Conservation (phyloP, 2,329 filamentous ascomycete genomes). For the Lojkania enalia region DNA sequence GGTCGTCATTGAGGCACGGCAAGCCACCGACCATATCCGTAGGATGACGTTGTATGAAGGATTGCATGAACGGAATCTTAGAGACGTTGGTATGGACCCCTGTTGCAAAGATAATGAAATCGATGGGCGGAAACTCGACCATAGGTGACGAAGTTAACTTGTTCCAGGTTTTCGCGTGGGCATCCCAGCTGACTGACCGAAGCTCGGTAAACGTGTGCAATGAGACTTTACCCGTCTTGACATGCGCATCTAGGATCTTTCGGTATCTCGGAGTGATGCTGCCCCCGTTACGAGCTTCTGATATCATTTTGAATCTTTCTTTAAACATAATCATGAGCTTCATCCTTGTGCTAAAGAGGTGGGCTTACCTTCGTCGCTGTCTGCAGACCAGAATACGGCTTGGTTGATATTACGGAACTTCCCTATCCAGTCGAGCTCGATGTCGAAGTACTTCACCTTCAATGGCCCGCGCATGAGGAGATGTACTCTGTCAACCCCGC, state of each 20-base stretch:
- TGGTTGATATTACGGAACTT: constrained; percentile 81
- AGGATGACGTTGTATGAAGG: constrained; percentile 62
- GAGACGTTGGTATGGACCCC: constrained; percentile 68
- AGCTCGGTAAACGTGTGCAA: constrained; percentile 64
- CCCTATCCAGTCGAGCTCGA: constrained; percentile 76
- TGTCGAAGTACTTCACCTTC: constrained; percentile 76
- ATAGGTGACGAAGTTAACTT: constrained; percentile 53
- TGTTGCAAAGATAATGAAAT: constrained; percentile 78
- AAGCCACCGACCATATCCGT: constrained; percentile 67
- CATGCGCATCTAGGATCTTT: constrained; percentile 67
- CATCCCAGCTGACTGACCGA: constrained; percentile 55
- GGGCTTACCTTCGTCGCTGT: constrained; percentile 71
- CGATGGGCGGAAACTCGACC: constrained; percentile 55
- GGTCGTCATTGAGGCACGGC: constrained; percentile 73
- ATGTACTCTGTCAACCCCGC: constrained; percentile 69
- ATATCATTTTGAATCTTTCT: constrained; percentile 69
- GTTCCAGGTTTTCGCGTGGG: constrained; percentile 44
- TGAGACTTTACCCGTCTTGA: constrained; percentile 55
- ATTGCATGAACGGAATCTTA: constrained; percentile 63
- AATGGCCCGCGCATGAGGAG: constrained; percentile 66
- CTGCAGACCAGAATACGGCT: constrained; percentile 75
- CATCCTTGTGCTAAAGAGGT: constrained; percentile 34
- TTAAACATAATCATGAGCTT: constrained; percentile 1
- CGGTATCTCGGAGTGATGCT: constrained; percentile 71
- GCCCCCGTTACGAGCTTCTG: constrained; percentile 71